phyloP scores from a whole-genome alignment of 75 land plant genomes.

The Pseudotsuga menziesii region DNA sequence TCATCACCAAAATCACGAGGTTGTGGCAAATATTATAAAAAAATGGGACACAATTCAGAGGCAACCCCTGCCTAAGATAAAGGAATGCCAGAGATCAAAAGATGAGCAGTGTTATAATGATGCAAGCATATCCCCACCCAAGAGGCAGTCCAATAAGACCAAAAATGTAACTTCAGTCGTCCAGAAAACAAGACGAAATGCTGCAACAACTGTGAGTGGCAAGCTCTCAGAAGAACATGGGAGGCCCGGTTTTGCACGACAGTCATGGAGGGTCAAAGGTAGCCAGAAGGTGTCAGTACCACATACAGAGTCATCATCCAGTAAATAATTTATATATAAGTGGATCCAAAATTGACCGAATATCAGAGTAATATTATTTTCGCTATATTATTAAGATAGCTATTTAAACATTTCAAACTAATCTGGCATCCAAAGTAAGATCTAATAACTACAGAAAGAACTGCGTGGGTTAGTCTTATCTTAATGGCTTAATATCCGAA shows the following conservation, averaged over 20 bases:
- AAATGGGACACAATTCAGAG: slow-evolving; percentile 27
- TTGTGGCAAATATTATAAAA: slow-evolving; percentile 16
- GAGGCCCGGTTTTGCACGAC: neutral
- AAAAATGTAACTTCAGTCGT: neutral
- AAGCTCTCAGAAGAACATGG: neutral
- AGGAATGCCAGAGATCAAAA: neutral
- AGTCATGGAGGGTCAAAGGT: slow-evolving; percentile 2
- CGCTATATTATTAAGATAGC: too few species aligned
- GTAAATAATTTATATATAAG: neutral
- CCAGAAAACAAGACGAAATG: neutral
- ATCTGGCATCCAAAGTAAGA: too few species aligned
- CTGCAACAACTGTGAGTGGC: neutral
- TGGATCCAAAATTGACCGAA: neutral
- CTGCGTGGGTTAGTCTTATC: too few species aligned
- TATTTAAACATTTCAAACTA: too few species aligned
- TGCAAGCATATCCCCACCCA: neutral
- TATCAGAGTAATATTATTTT: neutral
- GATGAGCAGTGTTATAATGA: neutral
- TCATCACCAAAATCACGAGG: slow-evolving; percentile 12
- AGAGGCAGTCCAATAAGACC: neutral
- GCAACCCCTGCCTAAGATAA: slow-evolving; percentile 6
- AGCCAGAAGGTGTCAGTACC: neutral
- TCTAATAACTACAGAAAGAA: too few species aligned
- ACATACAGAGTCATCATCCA: neutral
- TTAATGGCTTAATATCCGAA: too few species aligned